phyloP scores from a whole-genome alignment of 768 basidiomycete genomes.

The Rhodotorula kratochvilovae region DNA sequence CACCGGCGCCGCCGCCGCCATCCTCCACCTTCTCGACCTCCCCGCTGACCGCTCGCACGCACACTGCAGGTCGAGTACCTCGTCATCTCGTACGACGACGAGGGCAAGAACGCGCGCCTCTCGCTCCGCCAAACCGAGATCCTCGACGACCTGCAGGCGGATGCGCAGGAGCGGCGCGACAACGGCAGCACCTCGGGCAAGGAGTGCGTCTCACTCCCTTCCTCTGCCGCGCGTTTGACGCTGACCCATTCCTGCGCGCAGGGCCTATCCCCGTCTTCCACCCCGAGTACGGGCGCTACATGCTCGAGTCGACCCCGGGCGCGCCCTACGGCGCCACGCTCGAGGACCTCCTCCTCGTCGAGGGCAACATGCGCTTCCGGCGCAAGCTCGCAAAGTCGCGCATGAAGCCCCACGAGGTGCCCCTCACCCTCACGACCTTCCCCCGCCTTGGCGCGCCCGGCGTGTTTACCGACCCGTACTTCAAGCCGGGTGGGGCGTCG shows the following conservation, averaged over 20 bases:
- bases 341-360: constrained; percentile 78
- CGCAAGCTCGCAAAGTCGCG: constrained; percentile 77
- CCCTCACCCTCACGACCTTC: constrained; percentile 90
- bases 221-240: neutral
- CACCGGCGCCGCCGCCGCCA: too few species aligned
- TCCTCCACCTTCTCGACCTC: too few species aligned
- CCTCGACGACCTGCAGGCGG: constrained; percentile 59
- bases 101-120: constrained; percentile 71
- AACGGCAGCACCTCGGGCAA: neutral
- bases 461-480: constrained; percentile 86
- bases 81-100: constrained; percentile 78
- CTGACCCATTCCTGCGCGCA: neutral
- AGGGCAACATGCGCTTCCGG: constrained; percentile 93
- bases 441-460: constrained; percentile 84
- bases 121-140: constrained; percentile 96
- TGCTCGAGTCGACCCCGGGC: constrained; percentile 97
- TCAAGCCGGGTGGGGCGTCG: constrained; percentile 75
- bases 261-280: constrained; percentile 83
- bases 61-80: constrained; percentile 84
- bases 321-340: constrained; percentile 87
- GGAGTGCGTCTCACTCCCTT: neutral
- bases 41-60: neutral
- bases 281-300: constrained; percentile 96
- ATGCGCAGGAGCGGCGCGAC: constrained; percentile 53
- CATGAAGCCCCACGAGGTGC: constrained; percentile 77